Conservation (phyloP, 2,329 filamentous ascomycete species). For the Epicoccum nigrum region DNA sequence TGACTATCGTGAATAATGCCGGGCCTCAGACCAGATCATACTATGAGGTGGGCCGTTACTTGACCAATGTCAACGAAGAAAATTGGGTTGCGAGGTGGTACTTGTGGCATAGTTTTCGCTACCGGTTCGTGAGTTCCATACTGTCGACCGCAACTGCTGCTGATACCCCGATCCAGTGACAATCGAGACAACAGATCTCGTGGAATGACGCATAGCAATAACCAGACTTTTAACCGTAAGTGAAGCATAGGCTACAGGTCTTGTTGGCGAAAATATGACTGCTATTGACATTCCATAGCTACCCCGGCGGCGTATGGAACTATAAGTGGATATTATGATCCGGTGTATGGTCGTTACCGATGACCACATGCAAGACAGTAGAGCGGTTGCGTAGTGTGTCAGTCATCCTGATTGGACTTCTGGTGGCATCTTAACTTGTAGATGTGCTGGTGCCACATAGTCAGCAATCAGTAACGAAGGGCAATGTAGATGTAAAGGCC, state of each 20-base stretch:
- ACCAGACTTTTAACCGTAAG: slow-evolving; percentile 6
- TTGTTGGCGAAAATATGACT: slow-evolving; percentile 4
- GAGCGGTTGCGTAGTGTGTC: background rate
- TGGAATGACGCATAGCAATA: slow-evolving; percentile 1
- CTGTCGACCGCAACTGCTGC: background rate
- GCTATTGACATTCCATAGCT: background rate
- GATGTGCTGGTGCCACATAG: slow-evolving; percentile 22
- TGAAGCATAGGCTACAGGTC: background rate
- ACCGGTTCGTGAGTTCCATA: slow-evolving; percentile 28
- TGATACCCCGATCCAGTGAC: slow-evolving; percentile 37
- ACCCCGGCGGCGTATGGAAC: slow-evolving; percentile 11
- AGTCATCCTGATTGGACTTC: background rate
- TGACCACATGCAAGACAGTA: slow-evolving; percentile 1
- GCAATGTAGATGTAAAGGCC: slow-evolving; percentile 17
- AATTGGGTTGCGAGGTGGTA: slow-evolving; percentile 61
- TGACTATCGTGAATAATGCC: slow-evolving; percentile 51
- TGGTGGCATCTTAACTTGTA: slow-evolving; percentile 21
- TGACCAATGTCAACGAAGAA: slow-evolving; percentile 49
- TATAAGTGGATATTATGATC: slow-evolving; percentile 30
- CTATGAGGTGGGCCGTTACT: slow-evolving; percentile 52
- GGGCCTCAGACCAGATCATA: slow-evolving; percentile 47
- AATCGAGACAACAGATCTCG: slow-evolving; percentile 29
- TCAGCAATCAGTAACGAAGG: background rate
- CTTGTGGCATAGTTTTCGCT: slow-evolving; percentile 60
- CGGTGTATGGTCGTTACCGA: slow-evolving; percentile 30